Percentiles rank a stretch among this genome's conserved stretches.
Evolutionary conservation across 495 filamentous ascomycete genomes (phyloP).

Genomic region (Aspergillus sparsus): DNA sequence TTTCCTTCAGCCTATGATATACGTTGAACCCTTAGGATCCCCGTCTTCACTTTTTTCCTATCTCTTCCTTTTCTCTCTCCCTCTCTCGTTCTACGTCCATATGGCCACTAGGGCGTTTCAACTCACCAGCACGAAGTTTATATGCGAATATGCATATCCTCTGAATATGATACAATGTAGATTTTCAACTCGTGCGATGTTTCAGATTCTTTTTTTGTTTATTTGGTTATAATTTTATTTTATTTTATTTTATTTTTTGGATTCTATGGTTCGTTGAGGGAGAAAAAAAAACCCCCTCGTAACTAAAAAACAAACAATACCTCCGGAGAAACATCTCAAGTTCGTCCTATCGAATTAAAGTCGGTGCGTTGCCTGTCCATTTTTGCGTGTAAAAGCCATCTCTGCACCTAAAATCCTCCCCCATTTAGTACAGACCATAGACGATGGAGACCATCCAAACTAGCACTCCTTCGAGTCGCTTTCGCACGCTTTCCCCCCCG

Average conservation of each 20-base stretch:
- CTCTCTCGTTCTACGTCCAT: neutral
- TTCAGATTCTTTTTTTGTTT: neutral
- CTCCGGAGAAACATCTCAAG: too few species aligned
- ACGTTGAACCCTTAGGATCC: too few species aligned
- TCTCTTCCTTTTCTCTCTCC: neutral
- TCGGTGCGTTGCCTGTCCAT: too few species aligned
- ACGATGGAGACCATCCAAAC: neutral
- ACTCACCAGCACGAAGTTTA: neutral
- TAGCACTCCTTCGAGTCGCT: neutral
- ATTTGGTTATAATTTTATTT: neutral
- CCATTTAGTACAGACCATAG: neutral
- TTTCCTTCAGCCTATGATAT: neutral
- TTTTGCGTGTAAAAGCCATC: neutral
- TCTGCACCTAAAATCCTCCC: constrained; percentile 1
- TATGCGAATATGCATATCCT: neutral
- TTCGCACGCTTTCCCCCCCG: neutral
- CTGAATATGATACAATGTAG: neutral
- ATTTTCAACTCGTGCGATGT: neutral
- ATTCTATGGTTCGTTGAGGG: neutral
- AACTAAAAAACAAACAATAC: too few species aligned
- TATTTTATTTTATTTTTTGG: neutral
- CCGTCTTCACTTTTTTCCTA: neutral
- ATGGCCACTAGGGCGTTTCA: neutral
- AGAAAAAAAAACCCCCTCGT: too few species aligned
- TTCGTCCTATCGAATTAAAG: too few species aligned